phyloP scores from a whole-genome alignment of 2,329 filamentous ascomycete genomes.

The Fusarium xylarioides region DNA sequence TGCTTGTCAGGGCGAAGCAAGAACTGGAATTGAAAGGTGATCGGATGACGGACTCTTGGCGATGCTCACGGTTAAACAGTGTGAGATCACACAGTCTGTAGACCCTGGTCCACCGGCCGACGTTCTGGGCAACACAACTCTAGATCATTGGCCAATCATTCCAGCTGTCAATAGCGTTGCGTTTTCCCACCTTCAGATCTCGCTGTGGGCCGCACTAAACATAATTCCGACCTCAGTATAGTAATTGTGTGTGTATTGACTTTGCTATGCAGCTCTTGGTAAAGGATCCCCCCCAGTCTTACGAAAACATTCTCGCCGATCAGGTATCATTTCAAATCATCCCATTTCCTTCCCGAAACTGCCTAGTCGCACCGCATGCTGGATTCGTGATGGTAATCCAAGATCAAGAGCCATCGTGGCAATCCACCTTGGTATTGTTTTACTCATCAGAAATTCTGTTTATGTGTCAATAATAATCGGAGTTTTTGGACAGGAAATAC shows the following conservation, averaged over 20 bases:
- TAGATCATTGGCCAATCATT: neutral
- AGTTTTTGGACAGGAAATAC: neutral
- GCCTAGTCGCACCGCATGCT: neutral
- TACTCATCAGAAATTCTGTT: neutral
- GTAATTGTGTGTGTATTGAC: neutral
- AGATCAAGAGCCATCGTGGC: neutral
- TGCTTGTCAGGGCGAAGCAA: neutral
- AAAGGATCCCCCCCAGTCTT: neutral
- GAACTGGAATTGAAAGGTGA: neutral
- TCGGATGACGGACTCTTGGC: neutral
- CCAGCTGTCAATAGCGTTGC: neutral
- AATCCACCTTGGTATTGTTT: neutral
- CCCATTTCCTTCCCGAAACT: neutral
- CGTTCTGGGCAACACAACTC: no score
- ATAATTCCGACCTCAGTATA: constrained; percentile 12
- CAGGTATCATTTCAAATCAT: neutral
- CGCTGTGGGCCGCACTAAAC: neutral
- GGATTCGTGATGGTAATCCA: neutral
- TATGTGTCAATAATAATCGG: neutral
- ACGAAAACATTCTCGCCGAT: neutral
- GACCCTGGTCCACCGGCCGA: no score
- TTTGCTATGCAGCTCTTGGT: neutral
- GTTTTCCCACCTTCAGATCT: neutral
- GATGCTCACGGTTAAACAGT: no score
- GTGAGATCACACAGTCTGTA: no score